Evolutionary conservation across 371 early-diverging fungal genomes (phyloP), one percentile per base, ranked within the genome.

Genomic region (Batrachochytrium dendrobatidis): DNA sequence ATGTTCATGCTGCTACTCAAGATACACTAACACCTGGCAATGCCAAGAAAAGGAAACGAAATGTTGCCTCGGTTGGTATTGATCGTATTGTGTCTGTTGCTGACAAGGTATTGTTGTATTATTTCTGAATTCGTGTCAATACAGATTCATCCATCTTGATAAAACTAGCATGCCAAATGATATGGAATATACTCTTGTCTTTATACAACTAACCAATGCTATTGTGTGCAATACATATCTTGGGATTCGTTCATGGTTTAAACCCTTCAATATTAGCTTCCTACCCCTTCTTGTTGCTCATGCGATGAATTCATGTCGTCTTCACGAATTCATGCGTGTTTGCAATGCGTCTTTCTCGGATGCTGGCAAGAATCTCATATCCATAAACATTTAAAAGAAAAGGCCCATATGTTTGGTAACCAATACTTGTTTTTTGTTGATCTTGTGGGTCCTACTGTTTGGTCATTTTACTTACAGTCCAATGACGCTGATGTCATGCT

Each of bases 241-340:
- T n/a, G n/a, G n/a, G n/a, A n/a, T n/a, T n/a, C n/a, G n/a, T n/a
- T n/a, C n/a, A n/a, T n/a, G n/a, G n/a, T n/a, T n/a, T n/a, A n/a
- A n/a, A n/a, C n/a, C n/a, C n/a, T n/a, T n/a, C n/a, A n/a, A 3
- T 31, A 5, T 5, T 24, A 88, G 80, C 73, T 90, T 55, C 89
- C 89, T 4, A 61, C 80, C 24, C 89, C 89, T 8, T 67, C 76
- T 35, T 91, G 90, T 62, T 62, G 67, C 46, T 65, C 69, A 6
- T 91, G 90, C 69, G 76, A 75, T 10, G 77, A 56, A 34, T 55
- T 59, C 22, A 4, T 82, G 28, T 71, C 82, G 10, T 56, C 80
- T 50, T 83, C 83, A 35, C 69, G 90, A 10, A 73, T 92, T 31
- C 91, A 92, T 66, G 86, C 82, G 0, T 94, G 94, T 67, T 71